These are phyloP conservation scores for Lenwebbia sp. DNA, from an alignment of 345 rosid genomes.

Conservation along the genomic window DNA sequence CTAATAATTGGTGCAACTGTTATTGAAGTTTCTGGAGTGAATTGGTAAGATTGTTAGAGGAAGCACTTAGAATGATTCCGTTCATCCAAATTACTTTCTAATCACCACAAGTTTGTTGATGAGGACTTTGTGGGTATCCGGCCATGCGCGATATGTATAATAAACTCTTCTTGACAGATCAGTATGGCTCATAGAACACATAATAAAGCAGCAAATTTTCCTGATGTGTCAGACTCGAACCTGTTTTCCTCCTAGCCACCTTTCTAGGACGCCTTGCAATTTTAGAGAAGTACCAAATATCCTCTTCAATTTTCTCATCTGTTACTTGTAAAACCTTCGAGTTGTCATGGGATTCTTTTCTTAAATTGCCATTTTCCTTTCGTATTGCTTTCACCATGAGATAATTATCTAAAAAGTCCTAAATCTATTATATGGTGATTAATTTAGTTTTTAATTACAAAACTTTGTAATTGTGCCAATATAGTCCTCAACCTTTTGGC, in stretches of 20 bases:
- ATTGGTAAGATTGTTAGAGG: neutral
- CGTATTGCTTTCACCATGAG: neutral
- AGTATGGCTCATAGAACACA: neutral
- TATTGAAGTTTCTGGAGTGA: neutral
- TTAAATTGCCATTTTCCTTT: neutral
- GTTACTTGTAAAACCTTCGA: neutral
- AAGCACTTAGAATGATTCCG: neutral
- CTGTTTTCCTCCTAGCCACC: neutral
- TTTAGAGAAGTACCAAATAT: neutral
- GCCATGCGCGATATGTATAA: neutral
- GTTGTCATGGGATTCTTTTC: neutral
- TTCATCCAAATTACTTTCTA: neutral
- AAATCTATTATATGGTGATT: too few relatives aligned
- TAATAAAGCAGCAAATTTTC: neutral
- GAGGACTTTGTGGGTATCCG: neutral
- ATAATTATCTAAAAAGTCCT: too few relatives aligned
- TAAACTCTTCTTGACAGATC: neutral
- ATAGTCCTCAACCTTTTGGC: too few relatives aligned
- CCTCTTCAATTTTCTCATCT: neutral
- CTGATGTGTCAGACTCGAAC: neutral
- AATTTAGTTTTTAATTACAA: too few relatives aligned
- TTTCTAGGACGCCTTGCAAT: neutral
- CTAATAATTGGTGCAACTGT: neutral
- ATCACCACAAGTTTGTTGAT: neutral
- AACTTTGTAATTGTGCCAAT: too few relatives aligned